phyloP scores from a whole-genome alignment of 2,329 filamentous ascomycete species.

The Xylariales sp. region DNA sequence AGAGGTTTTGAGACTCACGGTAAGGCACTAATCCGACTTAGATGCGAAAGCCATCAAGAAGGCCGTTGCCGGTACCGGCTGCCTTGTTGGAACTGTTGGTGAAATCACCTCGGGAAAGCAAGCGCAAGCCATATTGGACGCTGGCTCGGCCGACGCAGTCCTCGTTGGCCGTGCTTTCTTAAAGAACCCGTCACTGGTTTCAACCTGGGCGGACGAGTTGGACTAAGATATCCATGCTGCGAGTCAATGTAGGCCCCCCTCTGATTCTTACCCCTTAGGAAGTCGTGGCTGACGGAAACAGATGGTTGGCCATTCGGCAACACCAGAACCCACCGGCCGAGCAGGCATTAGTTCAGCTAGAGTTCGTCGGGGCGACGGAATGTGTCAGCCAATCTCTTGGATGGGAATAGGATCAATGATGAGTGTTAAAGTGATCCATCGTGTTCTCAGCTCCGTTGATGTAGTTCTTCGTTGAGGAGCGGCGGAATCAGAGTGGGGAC shows the following conservation, averaged over 20 bases:
- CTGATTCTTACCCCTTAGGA: neutral
- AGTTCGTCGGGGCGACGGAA: too few relatives aligned
- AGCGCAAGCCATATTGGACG: constrained; percentile 50
- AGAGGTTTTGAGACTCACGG: neutral
- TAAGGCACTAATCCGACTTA: neutral
- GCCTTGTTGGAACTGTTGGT: constrained; percentile 55
- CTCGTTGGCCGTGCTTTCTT: constrained; percentile 57
- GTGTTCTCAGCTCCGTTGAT: too few relatives aligned
- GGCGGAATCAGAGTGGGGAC: too few relatives aligned
- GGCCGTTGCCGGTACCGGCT: constrained; percentile 56
- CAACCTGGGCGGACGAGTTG: constrained; percentile 57
- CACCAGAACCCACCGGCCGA: constrained; percentile 13
- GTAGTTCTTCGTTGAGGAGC: too few relatives aligned
- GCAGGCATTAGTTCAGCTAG: too few relatives aligned
- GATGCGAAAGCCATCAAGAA: constrained; percentile 65
- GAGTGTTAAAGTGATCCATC: too few relatives aligned
- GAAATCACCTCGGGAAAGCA: constrained; percentile 52
- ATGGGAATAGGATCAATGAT: neutral
- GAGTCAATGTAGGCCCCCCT: constrained; percentile 38
- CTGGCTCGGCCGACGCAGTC: constrained; percentile 47
- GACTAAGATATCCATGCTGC: constrained; percentile 53
- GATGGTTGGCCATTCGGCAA: constrained; percentile 14
- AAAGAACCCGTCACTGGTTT: constrained; percentile 58
- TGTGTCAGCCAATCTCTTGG: neutral
- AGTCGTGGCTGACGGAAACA: neutral